Evolutionary conservation across 2,329 filamentous ascomycete genomes (phyloP).

Genomic region (Hypoxylon sp.): DNA sequence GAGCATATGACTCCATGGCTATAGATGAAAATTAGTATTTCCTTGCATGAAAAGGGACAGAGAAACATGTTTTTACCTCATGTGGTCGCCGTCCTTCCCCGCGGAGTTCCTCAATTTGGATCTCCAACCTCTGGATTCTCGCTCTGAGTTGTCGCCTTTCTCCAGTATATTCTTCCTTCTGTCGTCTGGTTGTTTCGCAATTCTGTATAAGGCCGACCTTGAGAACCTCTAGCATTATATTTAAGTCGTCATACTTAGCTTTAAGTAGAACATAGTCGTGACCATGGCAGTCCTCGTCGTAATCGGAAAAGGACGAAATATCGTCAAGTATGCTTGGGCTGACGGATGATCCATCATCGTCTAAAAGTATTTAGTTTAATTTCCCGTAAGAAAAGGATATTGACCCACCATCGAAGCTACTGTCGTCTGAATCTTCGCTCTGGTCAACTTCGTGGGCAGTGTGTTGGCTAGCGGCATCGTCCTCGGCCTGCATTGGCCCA

Average conservation of each 20-base stretch:
- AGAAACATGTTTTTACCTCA: slow-evolving; percentile 7
- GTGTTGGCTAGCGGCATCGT: neutral
- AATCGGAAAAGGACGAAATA: neutral
- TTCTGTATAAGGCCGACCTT: neutral
- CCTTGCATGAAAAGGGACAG: neutral
- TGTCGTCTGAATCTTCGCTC: neutral
- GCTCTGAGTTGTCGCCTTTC: neutral
- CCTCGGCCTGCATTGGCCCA: neutral
- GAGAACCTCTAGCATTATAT: neutral
- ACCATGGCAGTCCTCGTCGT: neutral
- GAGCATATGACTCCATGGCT: slow-evolving; percentile 38
- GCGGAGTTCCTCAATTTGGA: neutral
- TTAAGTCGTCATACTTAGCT: neutral
- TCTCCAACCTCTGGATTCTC: neutral
- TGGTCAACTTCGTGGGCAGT: neutral
- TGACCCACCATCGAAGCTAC: neutral
- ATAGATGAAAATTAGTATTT: slow-evolving; percentile 16
- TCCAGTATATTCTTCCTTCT: neutral
- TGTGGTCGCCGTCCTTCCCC: neutral
- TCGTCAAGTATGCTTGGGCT: slow-evolving; percentile 4
- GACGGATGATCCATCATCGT: neutral
- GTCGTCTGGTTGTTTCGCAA: neutral
- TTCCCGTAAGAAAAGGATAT: neutral
- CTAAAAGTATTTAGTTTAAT: slow-evolving; percentile 5
- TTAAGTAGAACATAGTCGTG: neutral